phyloP scores from a whole-genome alignment of 2,329 filamentous ascomycete genomes.

The Nemania bipapillata region DNA sequence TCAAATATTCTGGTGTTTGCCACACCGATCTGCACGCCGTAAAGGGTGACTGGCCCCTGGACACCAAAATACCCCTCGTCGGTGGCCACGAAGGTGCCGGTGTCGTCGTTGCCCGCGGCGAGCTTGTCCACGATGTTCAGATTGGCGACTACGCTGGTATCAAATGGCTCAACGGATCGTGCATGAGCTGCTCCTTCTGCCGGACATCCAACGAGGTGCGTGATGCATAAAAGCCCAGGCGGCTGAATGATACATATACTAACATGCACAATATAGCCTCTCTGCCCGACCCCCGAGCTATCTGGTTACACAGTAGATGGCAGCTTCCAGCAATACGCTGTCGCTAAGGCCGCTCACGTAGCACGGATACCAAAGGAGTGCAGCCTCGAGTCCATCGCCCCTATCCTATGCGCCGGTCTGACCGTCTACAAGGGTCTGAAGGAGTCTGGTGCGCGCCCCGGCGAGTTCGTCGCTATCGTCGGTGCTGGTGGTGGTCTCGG shows the following conservation, averaged over 20 bases:
- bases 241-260: not conserved
- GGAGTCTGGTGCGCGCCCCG: conserved; percentile 78
- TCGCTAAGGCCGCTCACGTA: conserved; percentile 87
- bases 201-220: conserved; percentile 75
- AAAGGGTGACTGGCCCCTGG: conserved; percentile 88
- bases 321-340: conserved; percentile 90
- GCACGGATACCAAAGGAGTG: conserved; percentile 82
- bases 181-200: conserved; percentile 85
- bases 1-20: conserved; percentile 91
- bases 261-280: conserved; percentile 58
- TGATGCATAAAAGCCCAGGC: not conserved
- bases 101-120: conserved; percentile 81
- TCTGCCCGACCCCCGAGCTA: conserved; percentile 78
- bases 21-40: conserved; percentile 85
- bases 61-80: conserved; percentile 84
- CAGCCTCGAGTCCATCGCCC: conserved; percentile 79
- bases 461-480: conserved; percentile 83
- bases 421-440: conserved; percentile 94
- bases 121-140: conserved; percentile 79
- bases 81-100: conserved; percentile 85
- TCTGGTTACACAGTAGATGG: conserved; percentile 95
- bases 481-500: conserved; percentile 88
- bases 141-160: conserved; percentile 88
- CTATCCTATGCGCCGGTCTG: conserved; percentile 84
- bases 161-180: conserved; percentile 93